phyloP scores from a whole-genome alignment of 345 rosid species.

The Bruguiera gymnorhiza region DNA sequence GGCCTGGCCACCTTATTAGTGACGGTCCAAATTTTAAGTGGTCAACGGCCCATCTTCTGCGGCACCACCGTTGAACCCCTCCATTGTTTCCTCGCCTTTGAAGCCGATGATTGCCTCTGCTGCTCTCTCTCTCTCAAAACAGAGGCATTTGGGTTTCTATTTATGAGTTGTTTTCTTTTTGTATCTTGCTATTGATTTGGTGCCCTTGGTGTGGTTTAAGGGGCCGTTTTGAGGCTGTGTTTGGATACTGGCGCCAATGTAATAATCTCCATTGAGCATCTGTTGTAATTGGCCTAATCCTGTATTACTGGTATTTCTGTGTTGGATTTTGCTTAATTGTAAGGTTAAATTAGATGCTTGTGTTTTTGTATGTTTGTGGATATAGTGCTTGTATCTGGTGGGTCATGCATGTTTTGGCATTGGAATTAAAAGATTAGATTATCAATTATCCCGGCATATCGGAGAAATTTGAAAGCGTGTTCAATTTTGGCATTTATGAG shows the following conservation, averaged over 20 bases:
- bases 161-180: not conserved
- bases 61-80: slow-evolving; percentile 67
- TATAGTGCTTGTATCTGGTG: too few relatives aligned
- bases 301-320: slow-evolving; percentile 47
- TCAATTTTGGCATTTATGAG: too few relatives aligned
- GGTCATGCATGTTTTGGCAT: too few relatives aligned
- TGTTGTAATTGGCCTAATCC: slow-evolving; percentile 92
- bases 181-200: slow-evolving; percentile 2
- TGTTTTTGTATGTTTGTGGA: not conserved
- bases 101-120: slow-evolving; percentile 77
- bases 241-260: slow-evolving; percentile 59
- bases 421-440: too few relatives aligned
- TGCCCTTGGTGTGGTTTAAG: slow-evolving; percentile 24
- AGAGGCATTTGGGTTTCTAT: too few relatives aligned
- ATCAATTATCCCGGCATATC: too few relatives aligned
- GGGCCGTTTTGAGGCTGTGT: slow-evolving; percentile 52
- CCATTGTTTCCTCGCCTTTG: slow-evolving; percentile 75
- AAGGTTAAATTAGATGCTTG: not conserved
- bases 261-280: slow-evolving; percentile 46
- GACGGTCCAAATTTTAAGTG: slow-evolving; percentile 68
- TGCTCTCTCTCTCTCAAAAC: slow-evolving; percentile 18
- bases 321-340: not conserved
- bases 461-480: too few relatives aligned
- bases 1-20: slow-evolving; percentile 24
- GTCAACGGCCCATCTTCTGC: slow-evolving; percentile 90